phyloP scores from a whole-genome alignment of 2,329 filamentous ascomycete genomes.

The Bipolaris cookei region DNA sequence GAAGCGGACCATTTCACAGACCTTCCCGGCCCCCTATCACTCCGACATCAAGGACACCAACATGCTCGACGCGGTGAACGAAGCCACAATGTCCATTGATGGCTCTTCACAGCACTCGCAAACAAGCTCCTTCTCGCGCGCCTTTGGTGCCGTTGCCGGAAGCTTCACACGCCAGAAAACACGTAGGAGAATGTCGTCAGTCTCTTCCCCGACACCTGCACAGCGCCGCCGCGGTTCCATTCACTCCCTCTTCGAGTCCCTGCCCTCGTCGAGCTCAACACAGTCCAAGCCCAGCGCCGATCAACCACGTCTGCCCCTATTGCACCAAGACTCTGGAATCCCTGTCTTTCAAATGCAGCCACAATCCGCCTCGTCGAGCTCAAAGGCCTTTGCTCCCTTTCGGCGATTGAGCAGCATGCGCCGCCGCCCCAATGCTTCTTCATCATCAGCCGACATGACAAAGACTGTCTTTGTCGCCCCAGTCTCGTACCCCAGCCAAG shows the following conservation, averaged over 20 bases:
- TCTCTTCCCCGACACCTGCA: conserved; percentile 33
- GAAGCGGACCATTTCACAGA: conserved; percentile 50
- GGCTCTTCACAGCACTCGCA: conserved; percentile 29
- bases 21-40: conserved; percentile 37
- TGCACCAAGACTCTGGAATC: conserved; percentile 46
- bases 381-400: conserved; percentile 35
- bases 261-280: conserved; percentile 23
- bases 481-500: conserved; percentile 23
- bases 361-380: conserved; percentile 12
- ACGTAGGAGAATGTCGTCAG: conserved; percentile 43
- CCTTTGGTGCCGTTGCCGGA: conserved; percentile 35
- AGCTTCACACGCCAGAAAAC: conserved; percentile 44
- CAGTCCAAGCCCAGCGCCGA: conserved; percentile 29
- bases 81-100: conserved; percentile 28
- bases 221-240: conserved; percentile 40
- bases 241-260: conserved; percentile 33
- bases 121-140: conserved; percentile 39
- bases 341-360: conserved; percentile 24
- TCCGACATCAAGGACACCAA: conserved; percentile 32
- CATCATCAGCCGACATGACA: conserved; percentile 31
- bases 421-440: conserved; percentile 39
- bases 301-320: conserved; percentile 33
- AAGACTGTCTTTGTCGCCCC: conserved; percentile 25
- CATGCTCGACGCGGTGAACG: conserved; percentile 41
- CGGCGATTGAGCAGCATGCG: conserved; percentile 43